A percentile compares a stretch with the other conserved stretches of the same genome.
Evolutionary conservation across 768 basidiomycete species (phyloP).

Genomic region (Auricularia auricula-judae): DNA sequence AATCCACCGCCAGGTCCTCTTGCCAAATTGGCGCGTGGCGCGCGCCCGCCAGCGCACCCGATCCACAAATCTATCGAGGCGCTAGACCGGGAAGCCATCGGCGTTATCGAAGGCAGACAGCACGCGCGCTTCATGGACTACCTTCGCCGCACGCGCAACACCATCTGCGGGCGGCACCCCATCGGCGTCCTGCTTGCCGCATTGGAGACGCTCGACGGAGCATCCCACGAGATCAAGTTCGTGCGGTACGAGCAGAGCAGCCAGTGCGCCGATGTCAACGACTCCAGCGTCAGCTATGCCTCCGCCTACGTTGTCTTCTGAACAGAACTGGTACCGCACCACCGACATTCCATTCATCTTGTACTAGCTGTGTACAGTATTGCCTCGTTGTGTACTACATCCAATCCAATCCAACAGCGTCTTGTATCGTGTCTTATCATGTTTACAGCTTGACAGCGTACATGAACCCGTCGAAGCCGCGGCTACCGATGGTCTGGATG

Average conservation of each 20-base stretch:
- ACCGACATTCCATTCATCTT: neutral
- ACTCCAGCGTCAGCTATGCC: constrained; percentile 95
- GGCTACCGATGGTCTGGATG: constrained; percentile 9
- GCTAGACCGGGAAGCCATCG: constrained; percentile 83
- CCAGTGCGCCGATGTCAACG: constrained; percentile 48
- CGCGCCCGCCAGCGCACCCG: constrained; percentile 32
- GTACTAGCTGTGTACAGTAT: neutral
- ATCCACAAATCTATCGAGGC: constrained; percentile 76
- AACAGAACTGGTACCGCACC: neutral
- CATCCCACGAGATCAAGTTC: constrained; percentile 47
- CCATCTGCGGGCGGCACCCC: constrained; percentile 94
- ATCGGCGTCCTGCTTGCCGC: constrained; percentile 87
- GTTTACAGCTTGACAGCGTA: constrained; percentile 3
- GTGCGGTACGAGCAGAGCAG: constrained; percentile 93
- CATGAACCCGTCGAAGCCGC: constrained; percentile 11
- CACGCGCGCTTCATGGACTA: constrained; percentile 59
- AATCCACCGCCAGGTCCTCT: constrained; percentile 36
- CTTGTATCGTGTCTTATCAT: no score
- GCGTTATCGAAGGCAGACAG: constrained; percentile 44
- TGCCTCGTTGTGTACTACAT: no score
- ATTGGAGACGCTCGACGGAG: constrained; percentile 42
- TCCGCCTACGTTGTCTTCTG: constrained; percentile 73
- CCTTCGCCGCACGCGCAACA: constrained; percentile 71
- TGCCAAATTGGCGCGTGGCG: constrained; percentile 34
- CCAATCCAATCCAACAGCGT: no score